These are phyloP conservation scores for Pichia insulana DNA, from an alignment of 805 yeast genomes.

Conservation along the genomic window DNA sequence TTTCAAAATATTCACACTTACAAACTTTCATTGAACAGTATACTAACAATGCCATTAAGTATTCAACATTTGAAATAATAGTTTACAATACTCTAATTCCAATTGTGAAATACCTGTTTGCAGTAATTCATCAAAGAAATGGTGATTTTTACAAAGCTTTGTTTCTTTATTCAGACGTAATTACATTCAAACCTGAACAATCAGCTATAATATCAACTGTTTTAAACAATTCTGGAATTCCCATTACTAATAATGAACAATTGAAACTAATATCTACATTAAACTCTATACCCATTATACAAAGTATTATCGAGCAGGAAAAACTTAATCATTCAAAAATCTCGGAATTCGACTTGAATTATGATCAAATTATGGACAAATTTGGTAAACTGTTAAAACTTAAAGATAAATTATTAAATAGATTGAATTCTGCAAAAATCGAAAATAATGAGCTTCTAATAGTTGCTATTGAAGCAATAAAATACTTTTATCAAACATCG, in stretches of 20 bases:
- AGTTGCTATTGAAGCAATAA: background rate
- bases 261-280: constrained; percentile 19
- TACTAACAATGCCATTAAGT: constrained; percentile 18
- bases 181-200: constrained; percentile 11
- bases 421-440: constrained; percentile 5
- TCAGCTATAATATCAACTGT: background rate
- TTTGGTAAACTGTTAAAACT: constrained; percentile 15
- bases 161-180: constrained; percentile 31
- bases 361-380: constrained; percentile 15
- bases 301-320: constrained; percentile 14
- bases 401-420: constrained; percentile 13
- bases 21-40: constrained; percentile 30
- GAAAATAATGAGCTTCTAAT: background rate
- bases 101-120: constrained; percentile 32
- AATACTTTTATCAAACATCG: background rate
- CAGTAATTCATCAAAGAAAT: constrained; percentile 29
- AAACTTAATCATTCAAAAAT: constrained; percentile 11
- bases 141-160: constrained; percentile 32
- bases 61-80: constrained; percentile 33
- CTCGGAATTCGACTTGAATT: constrained; percentile 18
- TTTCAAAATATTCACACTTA: constrained; percentile 13
- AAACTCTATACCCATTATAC: constrained; percentile 18
- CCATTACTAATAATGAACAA: constrained; percentile 18
- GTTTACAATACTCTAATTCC: constrained; percentile 31
- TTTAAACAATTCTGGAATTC: constrained; percentile 21